phyloP scores from a whole-genome alignment of 768 basidiomycete species.

The Lentinus tigrinus region DNA sequence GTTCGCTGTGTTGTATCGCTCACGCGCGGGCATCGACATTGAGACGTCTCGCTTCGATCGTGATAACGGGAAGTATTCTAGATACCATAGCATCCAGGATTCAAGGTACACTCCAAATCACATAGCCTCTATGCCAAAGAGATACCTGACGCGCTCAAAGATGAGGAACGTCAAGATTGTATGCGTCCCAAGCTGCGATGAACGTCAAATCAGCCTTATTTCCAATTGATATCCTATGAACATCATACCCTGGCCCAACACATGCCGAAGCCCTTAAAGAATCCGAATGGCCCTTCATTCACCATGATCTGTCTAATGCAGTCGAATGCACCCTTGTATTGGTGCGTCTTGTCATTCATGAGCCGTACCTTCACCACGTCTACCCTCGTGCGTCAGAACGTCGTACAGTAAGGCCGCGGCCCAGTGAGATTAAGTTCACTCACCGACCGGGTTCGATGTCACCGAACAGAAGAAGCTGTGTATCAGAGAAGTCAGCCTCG shows the following conservation, averaged over 20 bases:
- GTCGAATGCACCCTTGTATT: conserved; percentile 29
- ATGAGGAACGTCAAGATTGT: conserved; percentile 35
- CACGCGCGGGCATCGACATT: too few species aligned
- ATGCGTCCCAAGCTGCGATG: conserved; percentile 35
- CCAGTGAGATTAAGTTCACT: background rate
- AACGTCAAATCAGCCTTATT: background rate
- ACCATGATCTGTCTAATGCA: conserved; percentile 30
- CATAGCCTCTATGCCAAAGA: conserved; percentile 34
- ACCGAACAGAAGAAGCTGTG: conserved; percentile 34
- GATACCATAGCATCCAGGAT: background rate
- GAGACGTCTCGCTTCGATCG: background rate
- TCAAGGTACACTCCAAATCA: conserved; percentile 7
- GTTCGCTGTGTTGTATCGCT: too few species aligned
- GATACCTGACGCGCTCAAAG: conserved; percentile 32
- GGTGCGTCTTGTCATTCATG: conserved; percentile 36
- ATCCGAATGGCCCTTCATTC: conserved; percentile 33
- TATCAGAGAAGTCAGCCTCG: background rate
- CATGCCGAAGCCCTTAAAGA: conserved; percentile 41
- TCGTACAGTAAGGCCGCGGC: background rate
- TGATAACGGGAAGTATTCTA: background rate
- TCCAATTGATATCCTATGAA: background rate
- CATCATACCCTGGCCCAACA: conserved; percentile 37
- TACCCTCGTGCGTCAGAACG: background rate
- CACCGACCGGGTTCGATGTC: conserved; percentile 36
- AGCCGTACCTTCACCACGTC: conserved; percentile 39